A percentile compares a stretch with the other conserved stretches of the same genome.
Conservation (phyloP, 805 yeast genomes). For the Metschnikowia koreensis region DNA sequence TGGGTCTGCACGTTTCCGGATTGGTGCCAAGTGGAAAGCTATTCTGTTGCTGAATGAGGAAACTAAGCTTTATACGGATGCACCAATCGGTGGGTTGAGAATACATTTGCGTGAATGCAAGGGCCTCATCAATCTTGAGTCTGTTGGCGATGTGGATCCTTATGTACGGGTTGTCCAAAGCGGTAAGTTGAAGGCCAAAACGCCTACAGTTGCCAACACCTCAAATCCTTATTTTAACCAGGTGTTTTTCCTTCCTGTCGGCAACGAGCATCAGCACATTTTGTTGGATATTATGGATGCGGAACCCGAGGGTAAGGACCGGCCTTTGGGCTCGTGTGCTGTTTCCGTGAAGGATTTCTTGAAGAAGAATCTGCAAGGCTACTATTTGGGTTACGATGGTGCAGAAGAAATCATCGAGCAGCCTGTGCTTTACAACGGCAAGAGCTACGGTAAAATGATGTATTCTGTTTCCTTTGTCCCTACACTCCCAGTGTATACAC, state of each 20-base stretch:
- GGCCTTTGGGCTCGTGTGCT: conserved; percentile 59
- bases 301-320: conserved; percentile 61
- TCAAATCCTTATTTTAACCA: conserved; percentile 59
- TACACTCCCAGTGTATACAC: conserved; percentile 58
- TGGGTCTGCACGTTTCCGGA: conserved; percentile 39
- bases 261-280: conserved; percentile 58
- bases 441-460: conserved; percentile 46
- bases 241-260: conserved; percentile 58
- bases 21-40: conserved; percentile 71
- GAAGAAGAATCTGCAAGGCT: conserved; percentile 46
- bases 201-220: conserved; percentile 53
- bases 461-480: conserved; percentile 68
- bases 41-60: conserved; percentile 51
- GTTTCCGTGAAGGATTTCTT: conserved; percentile 50
- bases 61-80: conserved; percentile 43
- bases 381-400: conserved; percentile 51
- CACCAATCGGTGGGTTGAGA: conserved; percentile 68
- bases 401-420: conserved; percentile 44
- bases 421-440: conserved; percentile 39
- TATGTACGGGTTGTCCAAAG: conserved; percentile 59
- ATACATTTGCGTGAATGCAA: conserved; percentile 54
- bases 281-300: conserved; percentile 63
- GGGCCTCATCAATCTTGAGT: conserved; percentile 55
- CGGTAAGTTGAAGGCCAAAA: conserved; percentile 55
- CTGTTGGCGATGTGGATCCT: conserved; percentile 75